Evolutionary conservation across 345 rosid genomes (phyloP).

Genomic region (Trapa bicornis): DNA sequence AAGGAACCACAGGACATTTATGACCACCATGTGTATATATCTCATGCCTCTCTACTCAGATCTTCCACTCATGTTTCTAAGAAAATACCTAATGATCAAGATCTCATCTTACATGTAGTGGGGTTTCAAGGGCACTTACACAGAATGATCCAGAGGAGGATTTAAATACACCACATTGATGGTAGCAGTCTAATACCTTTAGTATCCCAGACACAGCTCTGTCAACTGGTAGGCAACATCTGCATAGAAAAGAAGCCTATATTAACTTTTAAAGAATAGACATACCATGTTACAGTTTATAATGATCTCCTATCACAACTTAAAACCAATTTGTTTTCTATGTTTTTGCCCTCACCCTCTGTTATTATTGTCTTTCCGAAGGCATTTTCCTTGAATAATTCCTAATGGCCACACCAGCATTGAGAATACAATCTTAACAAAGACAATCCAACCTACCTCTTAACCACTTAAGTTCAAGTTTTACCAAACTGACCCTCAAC

Average conservation of each 20-base stretch:
- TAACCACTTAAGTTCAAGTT: neutral
- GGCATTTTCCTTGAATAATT: neutral
- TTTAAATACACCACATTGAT: neutral
- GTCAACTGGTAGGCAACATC: slow-evolving; percentile 59
- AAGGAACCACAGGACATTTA: neutral
- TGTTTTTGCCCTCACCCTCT: neutral
- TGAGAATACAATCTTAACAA: neutral
- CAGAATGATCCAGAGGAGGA: neutral
- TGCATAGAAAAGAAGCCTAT: slow-evolving; percentile 20
- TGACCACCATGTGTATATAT: neutral
- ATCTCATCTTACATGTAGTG: neutral
- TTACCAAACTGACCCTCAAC: neutral
- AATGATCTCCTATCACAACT: neutral
- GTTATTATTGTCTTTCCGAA: neutral
- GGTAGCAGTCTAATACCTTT: no score
- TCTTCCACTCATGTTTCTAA: neutral
- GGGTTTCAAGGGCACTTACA: neutral
- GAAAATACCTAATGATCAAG: neutral
- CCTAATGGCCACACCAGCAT: neutral
- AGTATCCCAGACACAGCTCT: slow-evolving; percentile 40
- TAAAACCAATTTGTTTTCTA: neutral
- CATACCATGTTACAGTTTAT: neutral
- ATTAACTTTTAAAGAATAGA: neutral
- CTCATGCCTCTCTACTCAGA: neutral
- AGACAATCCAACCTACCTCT: neutral